Evolutionary conservation across 768 basidiomycete genomes (phyloP), one percentile per base, ranked within the genome.

Genomic region (Lentinula sp.): DNA sequence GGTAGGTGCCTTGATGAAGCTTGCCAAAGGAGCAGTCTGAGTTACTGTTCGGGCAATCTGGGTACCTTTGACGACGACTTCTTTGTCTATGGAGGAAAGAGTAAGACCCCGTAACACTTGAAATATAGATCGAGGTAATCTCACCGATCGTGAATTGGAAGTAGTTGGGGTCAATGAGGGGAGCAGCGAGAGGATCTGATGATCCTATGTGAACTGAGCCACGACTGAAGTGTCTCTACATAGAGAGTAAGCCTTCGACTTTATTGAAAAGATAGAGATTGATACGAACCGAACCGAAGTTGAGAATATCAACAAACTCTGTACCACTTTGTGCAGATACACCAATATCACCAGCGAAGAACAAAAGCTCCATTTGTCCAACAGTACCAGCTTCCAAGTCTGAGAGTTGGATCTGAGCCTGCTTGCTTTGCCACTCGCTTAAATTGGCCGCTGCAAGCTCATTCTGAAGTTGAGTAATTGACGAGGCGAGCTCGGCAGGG

Each of bases 141-240:
- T 56, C 61, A 69, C 70, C 70, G 59, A 68, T 64, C 31, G 67
- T 64, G 43, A 66, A 63, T 42, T 68, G 68, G 51, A 69, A 66
- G 48, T 65, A 68, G 45, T 64, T 64, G 23, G 70, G 71, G 50
- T 72, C 69, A 31, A 70, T 65, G 34, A 48, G 59, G 6, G 68
- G 65, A 16, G 63, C 48, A 13, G 54, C 54, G n/a, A 46, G 21
- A n/a, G 69, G 69, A 45, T 73, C 66, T 4, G 59, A 46, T 7
- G 65, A 63, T 4, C 32, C 59, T 34, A 62, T 61, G 48, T 68
- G 67, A 50, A 59, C 57, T 37, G 57, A 59, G 15, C 57, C 57
- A 16, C 57, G 43, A 49, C 57, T 59, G 32, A 59, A 59, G 18
- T 48, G 57, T 35, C 42, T 34, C 57, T 59, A 28, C 15, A 46